Percentiles rank a stretch among this genome's conserved stretches.
Conservation (phyloP, 2,329 filamentous ascomycete genomes). For the Cercospora zeina region DNA sequence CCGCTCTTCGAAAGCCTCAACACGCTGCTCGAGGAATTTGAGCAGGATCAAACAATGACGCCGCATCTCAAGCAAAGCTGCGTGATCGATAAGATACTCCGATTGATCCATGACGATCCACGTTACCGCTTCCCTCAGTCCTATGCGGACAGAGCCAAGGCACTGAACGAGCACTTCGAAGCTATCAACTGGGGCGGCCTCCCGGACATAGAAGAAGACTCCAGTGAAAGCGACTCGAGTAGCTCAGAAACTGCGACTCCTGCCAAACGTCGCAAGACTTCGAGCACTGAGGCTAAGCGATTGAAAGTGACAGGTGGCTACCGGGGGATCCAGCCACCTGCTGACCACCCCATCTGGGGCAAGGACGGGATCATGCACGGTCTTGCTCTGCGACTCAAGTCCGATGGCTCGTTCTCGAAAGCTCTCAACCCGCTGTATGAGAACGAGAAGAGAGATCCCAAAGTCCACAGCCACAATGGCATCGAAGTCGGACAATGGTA, state of each 20-base stretch:
- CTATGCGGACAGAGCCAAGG: constrained; percentile 21
- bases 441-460: constrained; percentile 19
- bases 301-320: neutral
- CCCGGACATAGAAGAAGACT: neutral
- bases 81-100: constrained; percentile 23
- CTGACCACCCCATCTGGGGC: constrained; percentile 32
- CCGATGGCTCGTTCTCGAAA: constrained; percentile 11
- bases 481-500: constrained; percentile 33
- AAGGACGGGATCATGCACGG: constrained; percentile 35
- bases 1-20: constrained; percentile 25
- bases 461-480: constrained; percentile 33
- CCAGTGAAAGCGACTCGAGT: neutral
- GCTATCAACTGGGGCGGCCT: constrained; percentile 29
- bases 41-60: constrained; percentile 27
- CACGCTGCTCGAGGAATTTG: constrained; percentile 25
- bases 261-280: constrained; percentile 14
- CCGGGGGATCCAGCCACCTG: constrained; percentile 21
- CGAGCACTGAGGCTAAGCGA: neutral
- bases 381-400: constrained; percentile 18
- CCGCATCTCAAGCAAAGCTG: constrained; percentile 21
- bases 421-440: constrained; percentile 21
- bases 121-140: constrained; percentile 23
- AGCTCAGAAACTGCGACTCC: neutral
- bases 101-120: constrained; percentile 21
- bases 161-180: constrained; percentile 27